Conservation (phyloP, 768 basidiomycete species). For the Neoboletus magnificus region DNA sequence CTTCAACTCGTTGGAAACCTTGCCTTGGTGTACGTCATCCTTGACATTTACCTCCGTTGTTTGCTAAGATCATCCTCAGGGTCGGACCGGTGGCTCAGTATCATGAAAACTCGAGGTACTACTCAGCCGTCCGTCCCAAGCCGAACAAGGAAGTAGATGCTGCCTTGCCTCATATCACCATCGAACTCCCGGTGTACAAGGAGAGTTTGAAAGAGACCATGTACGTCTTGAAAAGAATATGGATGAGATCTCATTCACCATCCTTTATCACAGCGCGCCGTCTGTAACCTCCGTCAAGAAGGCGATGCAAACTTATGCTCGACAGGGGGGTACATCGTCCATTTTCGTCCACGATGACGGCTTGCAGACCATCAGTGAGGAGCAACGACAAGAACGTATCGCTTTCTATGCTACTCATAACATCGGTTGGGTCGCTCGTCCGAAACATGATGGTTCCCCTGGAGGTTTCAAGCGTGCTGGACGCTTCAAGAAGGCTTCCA, state of each 20-base stretch:
- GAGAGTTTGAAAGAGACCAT: constrained; percentile 78
- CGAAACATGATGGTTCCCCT: constrained; percentile 38
- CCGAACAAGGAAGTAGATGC: constrained; percentile 60
- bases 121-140: constrained; percentile 63
- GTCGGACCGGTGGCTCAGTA: constrained; percentile 83
- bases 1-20: constrained; percentile 65
- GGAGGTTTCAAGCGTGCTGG: constrained; percentile 46
- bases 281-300: constrained; percentile 69
- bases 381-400: constrained; percentile 46
- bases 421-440: constrained; percentile 60
- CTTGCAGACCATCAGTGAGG: constrained; percentile 46
- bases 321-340: constrained; percentile 56
- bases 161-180: constrained; percentile 67
- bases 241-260: neutral
- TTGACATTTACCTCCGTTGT: neutral
- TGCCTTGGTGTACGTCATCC: constrained; percentile 49
- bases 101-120: constrained; percentile 81
- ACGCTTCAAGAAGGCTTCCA: constrained; percentile 91
- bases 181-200: constrained; percentile 88
- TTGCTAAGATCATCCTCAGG: constrained; percentile 32
- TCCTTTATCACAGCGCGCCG: constrained; percentile 47
- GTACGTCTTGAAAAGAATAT: constrained; percentile 38
- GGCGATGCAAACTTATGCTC: constrained; percentile 64
- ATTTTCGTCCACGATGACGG: constrained; percentile 65
- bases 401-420: constrained; percentile 54